A percentile compares a stretch with the other conserved stretches of the same genome.
Conservation (phyloP, 2,329 filamentous ascomycete species). For the Pyricularia grisea region DNA sequence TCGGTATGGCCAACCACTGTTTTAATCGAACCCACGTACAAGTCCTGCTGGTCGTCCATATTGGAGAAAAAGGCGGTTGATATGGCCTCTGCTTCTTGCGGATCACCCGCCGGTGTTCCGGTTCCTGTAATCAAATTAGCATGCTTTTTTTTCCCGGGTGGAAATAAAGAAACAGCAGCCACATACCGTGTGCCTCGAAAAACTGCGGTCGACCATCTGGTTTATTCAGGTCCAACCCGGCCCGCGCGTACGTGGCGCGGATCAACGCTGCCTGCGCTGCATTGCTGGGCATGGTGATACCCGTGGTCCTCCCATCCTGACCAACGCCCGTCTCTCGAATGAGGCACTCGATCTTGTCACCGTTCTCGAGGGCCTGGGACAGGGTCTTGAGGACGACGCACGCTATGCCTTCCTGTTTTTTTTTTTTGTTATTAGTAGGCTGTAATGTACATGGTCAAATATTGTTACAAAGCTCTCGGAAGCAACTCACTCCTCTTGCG, state of each 20-base stretch:
- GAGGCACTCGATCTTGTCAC: slow-evolving; percentile 42
- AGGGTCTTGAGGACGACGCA: slow-evolving; percentile 41
- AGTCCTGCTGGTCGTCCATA: slow-evolving; percentile 11
- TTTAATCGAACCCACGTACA: slow-evolving; percentile 26
- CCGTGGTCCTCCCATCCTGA: slow-evolving; percentile 46
- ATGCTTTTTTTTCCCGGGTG: too few species aligned
- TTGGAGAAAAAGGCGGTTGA: slow-evolving; percentile 27
- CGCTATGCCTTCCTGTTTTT: slow-evolving; percentile 39
- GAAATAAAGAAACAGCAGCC: too few species aligned
- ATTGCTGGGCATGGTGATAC: slow-evolving; percentile 46
- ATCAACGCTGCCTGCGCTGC: slow-evolving; percentile 35
- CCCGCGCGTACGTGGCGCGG: slow-evolving; percentile 23
- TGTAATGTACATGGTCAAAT: too few species aligned
- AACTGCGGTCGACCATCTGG: slow-evolving; percentile 18
- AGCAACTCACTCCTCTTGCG: slow-evolving; percentile 20
- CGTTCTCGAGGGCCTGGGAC: slow-evolving; percentile 38
- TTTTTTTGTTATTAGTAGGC: too few species aligned
- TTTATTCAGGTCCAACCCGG: slow-evolving; percentile 22
- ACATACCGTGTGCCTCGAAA: slow-evolving; percentile 31
- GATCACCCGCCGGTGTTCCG: slow-evolving; percentile 17
- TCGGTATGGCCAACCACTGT: slow-evolving; percentile 32
- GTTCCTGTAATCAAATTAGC: slow-evolving; percentile 11
- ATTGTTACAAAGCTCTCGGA: not conserved
- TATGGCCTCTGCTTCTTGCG: slow-evolving; percentile 32
- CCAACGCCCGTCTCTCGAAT: slow-evolving; percentile 42